Percentiles rank a stretch among this genome's conserved stretches.
Evolutionary conservation across 1,284 basidiomycete genomes (phyloP).

Genomic region (Microbotryum silenes-acaulis): DNA sequence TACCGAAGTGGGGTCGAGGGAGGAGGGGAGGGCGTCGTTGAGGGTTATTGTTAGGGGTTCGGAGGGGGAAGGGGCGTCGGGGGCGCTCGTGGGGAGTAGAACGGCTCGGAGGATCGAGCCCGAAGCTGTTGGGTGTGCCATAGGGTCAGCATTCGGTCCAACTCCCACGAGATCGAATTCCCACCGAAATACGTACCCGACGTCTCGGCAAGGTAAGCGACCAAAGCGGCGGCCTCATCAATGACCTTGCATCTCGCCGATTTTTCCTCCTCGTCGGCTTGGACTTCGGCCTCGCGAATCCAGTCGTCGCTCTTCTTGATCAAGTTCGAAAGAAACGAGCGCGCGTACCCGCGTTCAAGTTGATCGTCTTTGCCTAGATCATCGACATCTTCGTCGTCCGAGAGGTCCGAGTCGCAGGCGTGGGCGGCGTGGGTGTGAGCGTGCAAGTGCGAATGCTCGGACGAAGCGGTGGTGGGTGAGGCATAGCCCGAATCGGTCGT

Average conservation of each 20-base stretch:
- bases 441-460: background rate
- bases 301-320: conserved; percentile 53
- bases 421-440: conserved; percentile 1
- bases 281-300: conserved; percentile 37
- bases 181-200: conserved; percentile 5
- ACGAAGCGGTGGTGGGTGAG: too few relatives aligned
- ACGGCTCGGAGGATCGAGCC: conserved; percentile 26
- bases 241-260: conserved; percentile 17
- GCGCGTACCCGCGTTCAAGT: conserved; percentile 60
- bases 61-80: conserved; percentile 12
- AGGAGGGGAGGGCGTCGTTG: conserved; percentile 64
- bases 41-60: conserved; percentile 47
- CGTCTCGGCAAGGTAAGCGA: conserved; percentile 18
- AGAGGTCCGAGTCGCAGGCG: conserved; percentile 2
- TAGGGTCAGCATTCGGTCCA: background rate
- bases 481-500: background rate
- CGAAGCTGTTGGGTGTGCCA: conserved; percentile 1
- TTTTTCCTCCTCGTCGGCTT: conserved; percentile 39
- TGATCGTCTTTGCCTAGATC: conserved; percentile 43
- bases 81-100: conserved; percentile 23
- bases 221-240: conserved; percentile 27
- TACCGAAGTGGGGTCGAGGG: conserved; percentile 64
- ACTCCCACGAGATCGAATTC: background rate
- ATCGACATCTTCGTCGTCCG: conserved; percentile 19
- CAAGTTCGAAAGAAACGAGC: conserved; percentile 62